A percentile compares a stretch with the other conserved stretches of the same genome.
These are phyloP conservation scores for Chrysopogon serrulatus DNA, from an alignment of 176 grass and related monocot genomes.

Conservation along the genomic window DNA sequence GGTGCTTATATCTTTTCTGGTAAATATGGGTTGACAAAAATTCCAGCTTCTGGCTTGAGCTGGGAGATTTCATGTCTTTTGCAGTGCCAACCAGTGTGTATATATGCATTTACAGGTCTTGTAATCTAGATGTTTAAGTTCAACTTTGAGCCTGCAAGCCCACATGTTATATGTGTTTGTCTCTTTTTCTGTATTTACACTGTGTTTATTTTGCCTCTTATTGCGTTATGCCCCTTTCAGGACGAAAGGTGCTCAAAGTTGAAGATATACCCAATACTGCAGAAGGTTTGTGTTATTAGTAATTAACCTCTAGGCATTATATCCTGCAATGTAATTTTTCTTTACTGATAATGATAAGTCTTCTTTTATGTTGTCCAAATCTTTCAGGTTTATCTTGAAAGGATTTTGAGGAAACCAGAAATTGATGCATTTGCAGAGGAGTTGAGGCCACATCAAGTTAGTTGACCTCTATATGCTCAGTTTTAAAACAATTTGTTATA, in stretches of 20 bases:
- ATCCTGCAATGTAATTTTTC: neutral
- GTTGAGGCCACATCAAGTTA: slow-evolving; percentile 87
- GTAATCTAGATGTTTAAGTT: neutral
- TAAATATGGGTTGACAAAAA: neutral
- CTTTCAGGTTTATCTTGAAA: slow-evolving; percentile 93
- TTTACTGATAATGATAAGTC: neutral
- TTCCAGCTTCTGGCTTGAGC: neutral
- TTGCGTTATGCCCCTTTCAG: slow-evolving; percentile 41
- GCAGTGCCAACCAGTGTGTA: neutral
- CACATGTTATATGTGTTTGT: neutral
- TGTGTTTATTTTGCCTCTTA: neutral
- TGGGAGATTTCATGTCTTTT: neutral
- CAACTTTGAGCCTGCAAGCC: neutral
- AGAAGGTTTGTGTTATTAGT: slow-evolving; percentile 58
- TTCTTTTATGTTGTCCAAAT: slow-evolving; percentile 5
- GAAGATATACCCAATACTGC: slow-evolving; percentile 98
- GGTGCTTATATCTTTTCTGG: neutral
- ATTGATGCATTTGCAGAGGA: slow-evolving; percentile 98
- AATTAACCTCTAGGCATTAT: neutral
- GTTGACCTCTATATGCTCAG: neutral
- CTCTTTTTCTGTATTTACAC: neutral
- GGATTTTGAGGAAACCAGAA: slow-evolving; percentile 99
- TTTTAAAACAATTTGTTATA: neutral
- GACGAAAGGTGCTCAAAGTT: slow-evolving; percentile 98
- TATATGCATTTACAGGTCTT: neutral